Conservation (phyloP, 805 yeast species). For the Wickerhamomyces silvicola region DNA sequence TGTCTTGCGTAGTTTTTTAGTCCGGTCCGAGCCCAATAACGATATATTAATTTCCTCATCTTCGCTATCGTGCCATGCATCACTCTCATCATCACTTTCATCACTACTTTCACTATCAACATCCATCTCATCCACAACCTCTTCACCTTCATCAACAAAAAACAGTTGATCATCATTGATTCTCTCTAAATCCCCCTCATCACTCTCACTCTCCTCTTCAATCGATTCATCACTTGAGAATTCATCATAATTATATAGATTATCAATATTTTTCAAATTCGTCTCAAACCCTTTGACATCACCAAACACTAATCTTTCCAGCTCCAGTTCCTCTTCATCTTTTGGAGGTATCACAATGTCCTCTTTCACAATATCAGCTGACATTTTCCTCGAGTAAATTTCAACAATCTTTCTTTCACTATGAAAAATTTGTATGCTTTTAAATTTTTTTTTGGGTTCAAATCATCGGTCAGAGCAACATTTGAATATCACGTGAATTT, state of each 20-base stretch:
- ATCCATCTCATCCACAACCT: slow-evolving; percentile 9
- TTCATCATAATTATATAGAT: slow-evolving; percentile 37
- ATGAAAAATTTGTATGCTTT: neutral
- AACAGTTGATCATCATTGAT: slow-evolving; percentile 46
- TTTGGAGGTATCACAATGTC: slow-evolving; percentile 49
- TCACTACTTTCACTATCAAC: slow-evolving; percentile 16
- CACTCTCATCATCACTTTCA: slow-evolving; percentile 27
- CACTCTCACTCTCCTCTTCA: slow-evolving; percentile 35
- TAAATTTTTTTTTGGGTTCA: neutral
- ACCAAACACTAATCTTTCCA: slow-evolving; percentile 87
- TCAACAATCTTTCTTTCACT: neutral
- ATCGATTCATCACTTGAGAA: slow-evolving; percentile 31
- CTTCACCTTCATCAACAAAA: slow-evolving; percentile 44
- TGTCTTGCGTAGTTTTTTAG: slow-evolving; percentile 64
- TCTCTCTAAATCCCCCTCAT: slow-evolving; percentile 25
- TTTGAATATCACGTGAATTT: no score
- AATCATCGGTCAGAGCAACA: no score
- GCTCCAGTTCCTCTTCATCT: slow-evolving; percentile 72
- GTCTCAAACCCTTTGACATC: slow-evolving; percentile 69
- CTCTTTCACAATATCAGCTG: slow-evolving; percentile 1
- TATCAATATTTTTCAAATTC: slow-evolving; percentile 55
- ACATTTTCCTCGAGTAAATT: neutral
- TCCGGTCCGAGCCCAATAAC: slow-evolving; percentile 47
- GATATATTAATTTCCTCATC: slow-evolving; percentile 71
- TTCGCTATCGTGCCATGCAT: slow-evolving; percentile 87